Evolutionary conservation across 1,139 yeast species (phyloP), one percentile per base, ranked within the genome.

Genomic region (Casaregolazyma lundiana): DNA sequence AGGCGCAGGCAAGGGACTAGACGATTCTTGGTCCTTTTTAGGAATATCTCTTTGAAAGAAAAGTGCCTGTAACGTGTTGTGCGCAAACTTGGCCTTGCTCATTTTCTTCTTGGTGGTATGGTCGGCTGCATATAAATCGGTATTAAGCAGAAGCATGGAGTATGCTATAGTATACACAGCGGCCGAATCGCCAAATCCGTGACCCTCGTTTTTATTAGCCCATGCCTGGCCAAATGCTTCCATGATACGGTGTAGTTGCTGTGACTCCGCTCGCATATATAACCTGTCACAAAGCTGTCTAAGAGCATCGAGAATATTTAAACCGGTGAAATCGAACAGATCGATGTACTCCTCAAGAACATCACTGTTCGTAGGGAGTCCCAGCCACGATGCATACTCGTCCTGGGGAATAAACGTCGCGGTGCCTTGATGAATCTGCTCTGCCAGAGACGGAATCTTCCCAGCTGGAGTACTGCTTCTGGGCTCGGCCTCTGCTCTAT

Each of bases 221-320:
- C 90, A 87, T 43, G 83, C 76, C 48, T 73, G 71, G 21, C 94
- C 77, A 61, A 86, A 81, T 2, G 82, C 73, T 41, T 84, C 82
- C 51, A 87, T 68, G 34, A 87, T 76, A 41, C 87, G 72, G 64
- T 86, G 94, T 46, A 87, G 78, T 56, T 83, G 86, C 56, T 84
- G 92, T 1, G 94, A 80, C 63, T 88, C 96, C 2, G 92, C 96
- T 58, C 80, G 80, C 60, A 87, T 72, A 61, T 83, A 84, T 18
- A 87, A 62, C 57, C 73, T 77, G 32, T 77, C 74, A 55, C 95
- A 86, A 37, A 87, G 67, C 50, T 67, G 65, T 35, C 90, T 67
- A 17, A 87, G 71, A 1, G 88, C 71, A 6, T 65, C 66, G 47
- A 85, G 49, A 44, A 66, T 62, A 39, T 61, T 58, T 41, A 54